phyloP scores from a whole-genome alignment of 1,284 basidiomycete species.

The Leccinum subrobustum region DNA sequence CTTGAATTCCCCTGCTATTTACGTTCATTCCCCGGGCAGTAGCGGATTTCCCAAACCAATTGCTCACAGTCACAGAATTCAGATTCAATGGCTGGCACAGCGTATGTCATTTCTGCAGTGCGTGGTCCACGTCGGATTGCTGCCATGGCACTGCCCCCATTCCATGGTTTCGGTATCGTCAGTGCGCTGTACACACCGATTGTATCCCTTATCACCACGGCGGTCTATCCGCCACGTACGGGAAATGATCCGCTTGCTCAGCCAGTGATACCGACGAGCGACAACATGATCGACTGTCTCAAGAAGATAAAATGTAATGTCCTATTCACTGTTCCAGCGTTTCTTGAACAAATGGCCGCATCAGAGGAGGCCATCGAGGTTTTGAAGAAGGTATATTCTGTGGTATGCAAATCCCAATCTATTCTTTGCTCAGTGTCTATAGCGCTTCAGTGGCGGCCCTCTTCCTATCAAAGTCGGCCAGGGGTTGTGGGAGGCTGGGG shows the following conservation, averaged over 20 bases:
- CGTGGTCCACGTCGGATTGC: conserved; percentile 17
- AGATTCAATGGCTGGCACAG: conserved; percentile 26
- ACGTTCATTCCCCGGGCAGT: conserved; percentile 40
- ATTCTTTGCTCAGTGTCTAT: not conserved
- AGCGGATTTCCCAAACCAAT: conserved; percentile 39
- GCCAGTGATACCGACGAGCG: conserved; percentile 22
- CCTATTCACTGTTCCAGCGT: not conserved
- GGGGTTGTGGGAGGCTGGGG: conserved; percentile 21
- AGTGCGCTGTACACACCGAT: conserved; percentile 20
- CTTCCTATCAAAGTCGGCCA: conserved; percentile 26
- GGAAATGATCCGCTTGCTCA: conserved; percentile 4
- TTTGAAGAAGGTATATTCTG: not conserved
- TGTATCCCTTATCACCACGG: conserved; percentile 4
- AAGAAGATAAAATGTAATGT: conserved; percentile 2
- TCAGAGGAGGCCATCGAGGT: not conserved
- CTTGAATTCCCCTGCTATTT: conserved; percentile 23
- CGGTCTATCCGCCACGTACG: conserved; percentile 19
- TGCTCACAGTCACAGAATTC: conserved; percentile 22
- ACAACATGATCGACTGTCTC: conserved; percentile 16
- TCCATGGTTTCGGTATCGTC: conserved; percentile 27
- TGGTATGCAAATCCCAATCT: not conserved
- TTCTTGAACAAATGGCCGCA: not conserved
- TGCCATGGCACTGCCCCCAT: conserved; percentile 27
- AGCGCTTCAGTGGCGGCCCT: conserved; percentile 29
- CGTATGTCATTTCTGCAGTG: not conserved